phyloP scores from a whole-genome alignment of 768 basidiomycete genomes.

The Boletus insuetus region DNA sequence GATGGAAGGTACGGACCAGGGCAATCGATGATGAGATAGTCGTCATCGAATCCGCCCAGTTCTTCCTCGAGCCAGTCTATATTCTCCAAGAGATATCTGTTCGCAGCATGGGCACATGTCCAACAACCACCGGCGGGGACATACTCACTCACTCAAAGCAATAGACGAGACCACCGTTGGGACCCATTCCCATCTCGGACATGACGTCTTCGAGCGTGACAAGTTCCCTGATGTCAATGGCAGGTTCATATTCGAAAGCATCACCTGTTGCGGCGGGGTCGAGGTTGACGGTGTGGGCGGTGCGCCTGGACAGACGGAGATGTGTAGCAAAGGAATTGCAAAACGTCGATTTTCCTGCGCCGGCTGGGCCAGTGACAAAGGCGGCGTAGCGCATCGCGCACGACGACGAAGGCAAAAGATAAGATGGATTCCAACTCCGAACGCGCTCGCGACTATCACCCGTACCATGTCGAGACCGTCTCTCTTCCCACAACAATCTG shows the following conservation, averaged over 20 bases:
- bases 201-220: slow-evolving; percentile 94
- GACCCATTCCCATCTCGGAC: slow-evolving; percentile 91
- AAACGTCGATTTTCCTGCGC: slow-evolving; percentile 97
- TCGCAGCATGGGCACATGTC: not conserved
- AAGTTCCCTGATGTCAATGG: slow-evolving; percentile 91
- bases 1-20: slow-evolving; percentile 54
- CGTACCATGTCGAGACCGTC: slow-evolving; percentile 70
- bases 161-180: slow-evolving; percentile 95
- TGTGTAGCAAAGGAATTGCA: slow-evolving; percentile 86
- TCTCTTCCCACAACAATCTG: slow-evolving; percentile 64
- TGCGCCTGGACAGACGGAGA: slow-evolving; percentile 74
- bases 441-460: slow-evolving; percentile 5
- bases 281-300: slow-evolving; percentile 92
- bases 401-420: slow-evolving; percentile 5
- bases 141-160: slow-evolving; percentile 96
- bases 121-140: not conserved
- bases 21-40: slow-evolving; percentile 92
- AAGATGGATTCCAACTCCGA: slow-evolving; percentile 33
- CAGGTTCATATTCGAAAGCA: slow-evolving; percentile 89
- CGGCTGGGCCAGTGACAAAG: slow-evolving; percentile 92
- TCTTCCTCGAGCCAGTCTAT: slow-evolving; percentile 99
- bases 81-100: slow-evolving; percentile 91
- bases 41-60: slow-evolving; percentile 90
- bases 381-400: slow-evolving; percentile 79
- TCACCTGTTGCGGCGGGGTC: slow-evolving; percentile 89